Evolutionary conservation across 2,329 filamentous ascomycete species (phyloP), one percentile per base, ranked within the genome.

Genomic region (Harringtonia aguacate): DNA sequence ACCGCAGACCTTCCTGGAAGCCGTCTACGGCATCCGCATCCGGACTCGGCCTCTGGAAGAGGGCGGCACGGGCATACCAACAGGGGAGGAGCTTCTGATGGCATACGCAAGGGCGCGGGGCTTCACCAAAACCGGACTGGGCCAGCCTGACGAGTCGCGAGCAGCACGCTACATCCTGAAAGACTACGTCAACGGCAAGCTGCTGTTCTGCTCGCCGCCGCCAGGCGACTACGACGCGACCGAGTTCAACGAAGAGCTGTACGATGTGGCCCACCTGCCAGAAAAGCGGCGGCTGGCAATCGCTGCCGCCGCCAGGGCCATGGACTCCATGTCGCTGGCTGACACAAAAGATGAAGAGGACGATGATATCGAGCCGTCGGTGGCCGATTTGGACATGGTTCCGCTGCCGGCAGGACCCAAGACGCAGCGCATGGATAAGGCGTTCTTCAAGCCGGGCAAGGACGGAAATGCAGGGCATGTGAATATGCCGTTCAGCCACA

Each of bases 151-250:
- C 56, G 88, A 95, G 67, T 94, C 88, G 2, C 77, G 92, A 54
- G 92, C 92, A 8, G 88, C 90, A 5, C 77, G 92, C 43, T 84
- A 86, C 53, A 74, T 98, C 15, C 75, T 98, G 22, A 98, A 98
- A 61, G 92, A 98, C 66, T 98, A 97, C 57, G 92, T 98, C 53
- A 94, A 84, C 59, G 92, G 92, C 50, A 97, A 95, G 66, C 75
- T 98, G 0, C 75, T 97, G 7, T 97, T 84, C 67, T 92, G 88
- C 53, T 82, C 90, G 55, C 89, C 92, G 5, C 92, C 92, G 0
- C 89, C 89, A 0, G 67, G 67, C n/a, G 28, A 28, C 29, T 43
- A 36, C 33, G 84, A 95, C 53, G 69, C 78, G 1, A 66, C 68
- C 39, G 77, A 82, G 43, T 98, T 97, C 72, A 98, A 98, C 65